Conservation (phyloP, 176 grass and related monocot species). For the Bromus sterilis region DNA sequence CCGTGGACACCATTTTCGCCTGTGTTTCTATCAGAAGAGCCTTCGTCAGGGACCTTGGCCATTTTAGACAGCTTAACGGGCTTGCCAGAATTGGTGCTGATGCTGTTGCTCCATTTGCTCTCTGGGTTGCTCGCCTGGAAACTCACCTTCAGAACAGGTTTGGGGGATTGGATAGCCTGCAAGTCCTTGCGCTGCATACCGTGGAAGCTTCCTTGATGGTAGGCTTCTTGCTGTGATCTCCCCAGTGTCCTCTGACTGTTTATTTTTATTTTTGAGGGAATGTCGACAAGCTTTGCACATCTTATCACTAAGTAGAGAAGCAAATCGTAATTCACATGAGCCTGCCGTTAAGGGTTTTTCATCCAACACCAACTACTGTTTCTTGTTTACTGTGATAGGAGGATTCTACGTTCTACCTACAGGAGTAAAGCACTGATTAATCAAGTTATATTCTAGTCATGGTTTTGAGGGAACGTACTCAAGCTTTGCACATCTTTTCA, state of each 20-base stretch:
- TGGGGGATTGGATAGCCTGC: conserved; percentile 33
- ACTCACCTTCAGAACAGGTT: conserved; percentile 15
- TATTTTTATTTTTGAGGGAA: background rate
- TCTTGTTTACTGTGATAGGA: background rate
- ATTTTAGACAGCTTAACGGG: background rate
- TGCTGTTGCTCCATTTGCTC: conserved; percentile 19
- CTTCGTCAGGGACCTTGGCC: conserved; percentile 29
- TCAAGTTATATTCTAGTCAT: background rate
- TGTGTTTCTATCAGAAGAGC: conserved; percentile 32
- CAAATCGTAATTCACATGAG: background rate
- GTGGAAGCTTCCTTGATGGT: conserved; percentile 33
- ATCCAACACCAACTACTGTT: background rate
- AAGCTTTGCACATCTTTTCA: background rate
- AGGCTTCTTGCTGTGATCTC: background rate
- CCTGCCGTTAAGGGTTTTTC: background rate
- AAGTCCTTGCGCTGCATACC: conserved; percentile 27
- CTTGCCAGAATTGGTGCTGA: conserved; percentile 12
- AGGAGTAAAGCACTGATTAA: background rate
- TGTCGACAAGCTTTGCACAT: background rate
- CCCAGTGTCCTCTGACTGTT: background rate
- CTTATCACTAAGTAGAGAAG: background rate
- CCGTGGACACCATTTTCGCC: conserved; percentile 9
- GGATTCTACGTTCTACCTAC: background rate
- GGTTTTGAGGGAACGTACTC: no score
- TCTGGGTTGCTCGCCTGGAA: conserved; percentile 18